phyloP scores from a whole-genome alignment of 768 basidiomycete species.

The Krasilnikovozyma curviuscula region DNA sequence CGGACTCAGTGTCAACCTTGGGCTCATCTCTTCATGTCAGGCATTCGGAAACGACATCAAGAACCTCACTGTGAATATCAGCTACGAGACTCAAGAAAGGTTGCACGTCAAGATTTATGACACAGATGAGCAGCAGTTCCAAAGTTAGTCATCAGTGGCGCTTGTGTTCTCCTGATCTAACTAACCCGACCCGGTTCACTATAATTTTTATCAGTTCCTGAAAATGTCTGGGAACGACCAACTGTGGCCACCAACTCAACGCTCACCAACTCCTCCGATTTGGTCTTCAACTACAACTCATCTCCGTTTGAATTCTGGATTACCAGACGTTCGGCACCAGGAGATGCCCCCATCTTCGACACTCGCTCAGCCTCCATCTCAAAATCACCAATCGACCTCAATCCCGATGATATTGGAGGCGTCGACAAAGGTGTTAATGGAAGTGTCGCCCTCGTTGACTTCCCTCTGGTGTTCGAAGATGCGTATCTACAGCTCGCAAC shows the following conservation, averaged over 20 bases:
- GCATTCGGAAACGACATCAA: slow-evolving; percentile 41
- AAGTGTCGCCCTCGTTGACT: neutral
- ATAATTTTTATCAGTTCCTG: slow-evolving; percentile 31
- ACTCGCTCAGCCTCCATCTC: slow-evolving; percentile 47
- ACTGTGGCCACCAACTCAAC: slow-evolving; percentile 31
- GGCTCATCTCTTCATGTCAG: slow-evolving; percentile 30
- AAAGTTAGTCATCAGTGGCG: slow-evolving; percentile 22
- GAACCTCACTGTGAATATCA: slow-evolving; percentile 34
- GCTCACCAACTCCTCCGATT: slow-evolving; percentile 40
- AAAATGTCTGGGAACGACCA: slow-evolving; percentile 42
- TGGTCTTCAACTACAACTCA: slow-evolving; percentile 45
- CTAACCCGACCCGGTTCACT: neutral
- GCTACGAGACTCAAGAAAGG: slow-evolving; percentile 31
- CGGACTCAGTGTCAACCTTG: slow-evolving; percentile 8
- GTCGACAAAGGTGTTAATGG: neutral
- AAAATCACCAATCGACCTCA: slow-evolving; percentile 35
- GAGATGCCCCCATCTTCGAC: slow-evolving; percentile 37
- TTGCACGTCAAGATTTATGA: slow-evolving; percentile 28
- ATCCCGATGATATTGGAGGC: too few relatives aligned
- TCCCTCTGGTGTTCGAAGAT: slow-evolving; percentile 55
- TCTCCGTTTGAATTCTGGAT: slow-evolving; percentile 65
- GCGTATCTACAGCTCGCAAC: slow-evolving; percentile 60
- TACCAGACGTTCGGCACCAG: slow-evolving; percentile 29
- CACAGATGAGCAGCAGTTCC: slow-evolving; percentile 37
- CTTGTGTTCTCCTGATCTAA: neutral